phyloP scores from a whole-genome alignment of 495 filamentous ascomycete species.

The Platismatia glauca region DNA sequence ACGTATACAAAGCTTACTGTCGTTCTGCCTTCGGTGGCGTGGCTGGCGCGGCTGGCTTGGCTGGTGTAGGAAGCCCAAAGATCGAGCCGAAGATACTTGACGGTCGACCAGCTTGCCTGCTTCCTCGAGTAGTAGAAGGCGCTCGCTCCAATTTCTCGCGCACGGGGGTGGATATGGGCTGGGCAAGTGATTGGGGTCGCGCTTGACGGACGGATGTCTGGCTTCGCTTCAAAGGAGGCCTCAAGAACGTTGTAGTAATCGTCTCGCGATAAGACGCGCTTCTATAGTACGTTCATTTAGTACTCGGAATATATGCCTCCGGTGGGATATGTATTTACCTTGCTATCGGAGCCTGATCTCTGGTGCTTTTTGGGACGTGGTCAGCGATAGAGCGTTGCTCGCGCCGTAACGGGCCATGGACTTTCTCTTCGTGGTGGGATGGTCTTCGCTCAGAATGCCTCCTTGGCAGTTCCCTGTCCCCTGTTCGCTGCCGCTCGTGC shows the following conservation, averaged over 20 bases:
- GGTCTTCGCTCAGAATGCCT: constrained; percentile 25
- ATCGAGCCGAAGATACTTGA: constrained; percentile 31
- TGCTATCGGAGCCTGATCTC: constrained; percentile 20
- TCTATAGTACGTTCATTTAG: constrained; percentile 4
- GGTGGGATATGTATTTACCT: constrained; percentile 7
- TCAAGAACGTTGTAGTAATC: neutral
- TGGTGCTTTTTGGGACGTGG: constrained; percentile 31
- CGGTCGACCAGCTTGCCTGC: neutral
- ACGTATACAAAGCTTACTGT: constrained; percentile 1
- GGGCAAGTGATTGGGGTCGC: neutral
- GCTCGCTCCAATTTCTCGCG: constrained; percentile 11
- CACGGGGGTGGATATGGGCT: neutral
- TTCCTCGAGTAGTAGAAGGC: neutral
- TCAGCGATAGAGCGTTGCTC: constrained; percentile 33
- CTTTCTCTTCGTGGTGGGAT: constrained; percentile 23
- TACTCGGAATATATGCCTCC: neutral
- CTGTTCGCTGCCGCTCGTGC: constrained; percentile 24
- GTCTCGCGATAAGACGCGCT: constrained; percentile 9
- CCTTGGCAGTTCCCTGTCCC: constrained; percentile 22
- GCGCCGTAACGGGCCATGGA: constrained; percentile 27
- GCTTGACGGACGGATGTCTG: constrained; percentile 7
- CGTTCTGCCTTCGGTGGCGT: neutral
- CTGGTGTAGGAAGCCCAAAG: constrained; percentile 25
- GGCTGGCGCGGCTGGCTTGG: neutral
- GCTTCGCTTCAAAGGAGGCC: constrained; percentile 13